Base-by-base conservation (phyloP, 2,329 filamentous ascomycete species). In the Stemphylium beticola region DNA sequence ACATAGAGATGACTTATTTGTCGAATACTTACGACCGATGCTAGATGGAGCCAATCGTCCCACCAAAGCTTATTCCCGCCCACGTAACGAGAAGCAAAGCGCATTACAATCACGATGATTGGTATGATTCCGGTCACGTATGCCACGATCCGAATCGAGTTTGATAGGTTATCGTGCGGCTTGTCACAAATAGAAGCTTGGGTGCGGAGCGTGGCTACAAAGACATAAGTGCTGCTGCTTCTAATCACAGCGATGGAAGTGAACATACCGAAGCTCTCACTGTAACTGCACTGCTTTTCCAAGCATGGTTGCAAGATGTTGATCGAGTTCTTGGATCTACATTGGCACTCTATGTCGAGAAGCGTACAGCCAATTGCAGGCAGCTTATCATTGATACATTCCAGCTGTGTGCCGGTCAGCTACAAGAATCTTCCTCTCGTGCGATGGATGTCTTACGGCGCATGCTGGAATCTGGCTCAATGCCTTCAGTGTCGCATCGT, bases 281-380 rank as follows among this genome's bases (percentile, higher is more conserved):
- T n/a, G 42, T 46, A 45, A 17, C 17, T 52, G 20, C 49, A 52
- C 26, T 22, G 12, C n/a, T 36, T 44, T 20, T 46, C 11, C 26
- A 46, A 33, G n/a, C 49, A 52, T 26, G 49, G 49, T 40, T 52
- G 40, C 34, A 52, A 29, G 11, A 52, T 46, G 8, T 37, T 20
- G 49, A 41, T 52, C 49, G 49, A 46, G 41, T 52, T 52, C 26
- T 52, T 52, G n/a, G 49, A 52, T 17, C 11, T 46, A n/a, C 49
- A 46, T 26, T 52, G 41, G 41, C 49, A 52, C 29, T 46, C 34
- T 10, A 52, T 5, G 26, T 52, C 49, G 41, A 52, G 24, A 26
- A 46, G 41, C 36, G 24, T 14, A 22, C 49, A 52, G 26, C 49
- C 41, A 2, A 46, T 46, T n/a, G 20, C 40, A 52, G 41, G 41